A percentile compares a stretch with the other conserved stretches of the same genome.
These are phyloP conservation scores for Syncephalis plumigaleata DNA, from an alignment of 371 early-diverging fungal genomes.

Conservation along the genomic window DNA sequence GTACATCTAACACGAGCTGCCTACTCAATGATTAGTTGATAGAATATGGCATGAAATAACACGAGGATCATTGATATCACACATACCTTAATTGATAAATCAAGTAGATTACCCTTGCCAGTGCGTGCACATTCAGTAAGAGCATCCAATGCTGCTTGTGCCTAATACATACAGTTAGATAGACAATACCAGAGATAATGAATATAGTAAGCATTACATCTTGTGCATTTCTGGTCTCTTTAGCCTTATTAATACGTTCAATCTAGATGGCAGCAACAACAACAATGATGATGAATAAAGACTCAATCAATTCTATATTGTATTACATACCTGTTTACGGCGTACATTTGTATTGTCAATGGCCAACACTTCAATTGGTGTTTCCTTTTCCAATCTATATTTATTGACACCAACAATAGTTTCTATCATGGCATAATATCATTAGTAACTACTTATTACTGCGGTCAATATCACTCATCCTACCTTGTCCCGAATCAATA, in stretches of 20 bases:
- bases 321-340: slow-evolving; percentile 29
- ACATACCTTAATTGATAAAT: slow-evolving; percentile 28
- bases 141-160: slow-evolving; percentile 28
- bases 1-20: slow-evolving; percentile 57
- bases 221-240: slow-evolving; percentile 24
- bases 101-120: slow-evolving; percentile 49
- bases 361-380: slow-evolving; percentile 47
- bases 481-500: slow-evolving; percentile 63
- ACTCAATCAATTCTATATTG: neutral
- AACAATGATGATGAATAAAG: neutral
- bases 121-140: slow-evolving; percentile 41
- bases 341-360: slow-evolving; percentile 65
- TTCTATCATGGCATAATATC: too few relatives aligned
- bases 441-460: neutral
- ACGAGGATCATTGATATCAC: too few relatives aligned
- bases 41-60: neutral
- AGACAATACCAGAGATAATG: too few relatives aligned
- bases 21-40: slow-evolving; percentile 22
- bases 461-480: slow-evolving; percentile 9
- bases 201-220: too few relatives aligned
- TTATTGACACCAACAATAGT: slow-evolving; percentile 80
- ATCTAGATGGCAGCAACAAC: too few relatives aligned
- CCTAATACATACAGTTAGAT: too few relatives aligned
- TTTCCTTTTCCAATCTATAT: slow-evolving; percentile 47
- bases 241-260: slow-evolving; percentile 29